A percentile compares a stretch with the other conserved stretches of the same genome.
These are phyloP conservation scores for Beta lomatogona DNA, from an alignment of 179 eudicot genomes.

Conservation along the genomic window DNA sequence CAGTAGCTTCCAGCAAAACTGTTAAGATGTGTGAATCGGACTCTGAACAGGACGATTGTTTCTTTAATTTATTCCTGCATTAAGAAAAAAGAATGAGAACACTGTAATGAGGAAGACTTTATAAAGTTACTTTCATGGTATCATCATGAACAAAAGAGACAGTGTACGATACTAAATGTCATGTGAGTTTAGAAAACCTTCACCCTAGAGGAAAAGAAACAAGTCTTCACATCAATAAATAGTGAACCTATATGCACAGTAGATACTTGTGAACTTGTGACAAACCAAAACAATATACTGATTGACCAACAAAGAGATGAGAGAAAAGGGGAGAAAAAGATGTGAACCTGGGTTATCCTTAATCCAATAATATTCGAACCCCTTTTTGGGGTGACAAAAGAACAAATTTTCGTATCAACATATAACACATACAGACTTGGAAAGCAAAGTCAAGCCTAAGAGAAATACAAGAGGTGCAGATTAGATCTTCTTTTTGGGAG, in stretches of 20 bases:
- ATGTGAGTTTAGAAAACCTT: background rate
- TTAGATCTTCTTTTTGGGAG: background rate
- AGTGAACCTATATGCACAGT: background rate
- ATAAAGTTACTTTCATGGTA: background rate
- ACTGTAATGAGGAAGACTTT: background rate
- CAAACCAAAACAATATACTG: background rate
- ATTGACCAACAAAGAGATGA: background rate
- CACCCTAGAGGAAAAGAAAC: background rate
- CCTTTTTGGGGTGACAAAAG: background rate
- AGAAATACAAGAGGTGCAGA: background rate
- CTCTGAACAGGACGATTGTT: constrained; percentile 46
- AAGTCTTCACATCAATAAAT: background rate
- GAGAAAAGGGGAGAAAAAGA: background rate
- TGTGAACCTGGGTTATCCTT: background rate
- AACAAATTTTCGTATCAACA: background rate
- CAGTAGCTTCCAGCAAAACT: constrained; percentile 62
- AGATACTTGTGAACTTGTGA: background rate
- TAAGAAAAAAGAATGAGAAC: constrained; percentile 11
- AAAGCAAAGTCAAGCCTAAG: background rate
- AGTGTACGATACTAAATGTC: background rate
- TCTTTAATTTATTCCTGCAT: constrained; percentile 62
- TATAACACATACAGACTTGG: background rate
- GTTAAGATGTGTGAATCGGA: constrained; percentile 43
- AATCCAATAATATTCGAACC: background rate
- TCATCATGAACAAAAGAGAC: background rate